These are phyloP conservation scores for Pythium utonaiense DNA, from an alignment of 352 stramenopile species.

Conservation along the genomic window DNA sequence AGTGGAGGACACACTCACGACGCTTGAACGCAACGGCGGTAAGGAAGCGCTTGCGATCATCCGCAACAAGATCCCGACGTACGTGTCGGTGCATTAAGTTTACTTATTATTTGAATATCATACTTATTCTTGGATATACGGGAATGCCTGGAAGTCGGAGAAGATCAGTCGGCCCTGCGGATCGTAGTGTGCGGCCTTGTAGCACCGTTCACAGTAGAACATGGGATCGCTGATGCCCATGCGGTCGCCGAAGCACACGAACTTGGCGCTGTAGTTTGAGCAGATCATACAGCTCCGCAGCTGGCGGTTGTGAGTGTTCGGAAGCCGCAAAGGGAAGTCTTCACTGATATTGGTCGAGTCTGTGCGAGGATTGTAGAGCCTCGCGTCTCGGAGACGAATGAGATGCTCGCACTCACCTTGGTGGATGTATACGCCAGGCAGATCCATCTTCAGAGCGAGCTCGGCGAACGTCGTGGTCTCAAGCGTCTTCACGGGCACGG, in stretches of 20 bases:
- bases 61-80: slow-evolving; percentile 75
- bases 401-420: slow-evolving; percentile 79
- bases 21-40: slow-evolving; percentile 68
- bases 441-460: slow-evolving; percentile 48
- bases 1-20: slow-evolving; percentile 60
- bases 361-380: slow-evolving; percentile 42
- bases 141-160: slow-evolving; percentile 68
- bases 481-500: slow-evolving; percentile 16
- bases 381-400: slow-evolving; percentile 56
- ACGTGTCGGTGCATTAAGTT: slow-evolving; percentile 48
- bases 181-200: slow-evolving; percentile 62
- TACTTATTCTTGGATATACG: slow-evolving; percentile 64
- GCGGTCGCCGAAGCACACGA: slow-evolving; percentile 72
- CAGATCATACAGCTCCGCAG: slow-evolving; percentile 75
- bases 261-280: slow-evolving; percentile 74
- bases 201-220: slow-evolving; percentile 79
- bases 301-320: slow-evolving; percentile 38
- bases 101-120: neutral
- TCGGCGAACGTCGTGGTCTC: slow-evolving; percentile 38
- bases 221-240: slow-evolving; percentile 62
- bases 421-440: slow-evolving; percentile 66
- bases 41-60: slow-evolving; percentile 76
- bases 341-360: slow-evolving; percentile 29
- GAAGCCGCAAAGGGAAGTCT: slow-evolving; percentile 60
- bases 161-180: slow-evolving; percentile 49